phyloP scores from a whole-genome alignment of 1,284 basidiomycete species.

The Fistulina hepatica region DNA sequence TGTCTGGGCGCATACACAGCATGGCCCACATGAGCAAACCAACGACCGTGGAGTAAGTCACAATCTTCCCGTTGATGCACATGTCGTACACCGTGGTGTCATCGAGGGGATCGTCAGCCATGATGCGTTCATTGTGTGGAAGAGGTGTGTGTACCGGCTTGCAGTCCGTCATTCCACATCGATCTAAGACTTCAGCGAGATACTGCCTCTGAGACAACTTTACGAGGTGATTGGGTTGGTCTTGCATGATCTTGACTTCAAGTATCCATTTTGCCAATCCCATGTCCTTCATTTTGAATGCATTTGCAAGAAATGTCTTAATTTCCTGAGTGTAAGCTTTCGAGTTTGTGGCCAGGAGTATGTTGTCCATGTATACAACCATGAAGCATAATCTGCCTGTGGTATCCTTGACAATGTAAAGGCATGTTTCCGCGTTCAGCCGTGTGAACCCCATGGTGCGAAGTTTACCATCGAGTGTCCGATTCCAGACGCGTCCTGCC shows the following conservation, averaged over 20 bases:
- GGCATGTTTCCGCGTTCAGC: slow-evolving; percentile 16
- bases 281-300: slow-evolving; percentile 24
- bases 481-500: slow-evolving; percentile 17
- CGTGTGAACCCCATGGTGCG: slow-evolving; percentile 15
- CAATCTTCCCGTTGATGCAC: slow-evolving; percentile 5
- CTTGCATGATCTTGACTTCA: slow-evolving; percentile 20
- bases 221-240: slow-evolving; percentile 17
- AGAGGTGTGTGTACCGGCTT: slow-evolving; percentile 21
- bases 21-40: slow-evolving; percentile 18
- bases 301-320: slow-evolving; percentile 10
- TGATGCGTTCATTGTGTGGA: slow-evolving; percentile 9
- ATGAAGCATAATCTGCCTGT: slow-evolving; percentile 14
- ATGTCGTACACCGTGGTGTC: slow-evolving; percentile 2
- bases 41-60: slow-evolving; percentile 11
- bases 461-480: slow-evolving; percentile 12
- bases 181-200: slow-evolving; percentile 21
- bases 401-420: slow-evolving; percentile 14
- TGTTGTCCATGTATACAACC: slow-evolving; percentile 18
- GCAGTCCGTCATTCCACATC: slow-evolving; percentile 20
- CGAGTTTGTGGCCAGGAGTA: slow-evolving; percentile 13
- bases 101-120: slow-evolving; percentile 10
- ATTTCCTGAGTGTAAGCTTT: slow-evolving; percentile 13
- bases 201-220: slow-evolving; percentile 22
- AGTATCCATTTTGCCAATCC: slow-evolving; percentile 22
- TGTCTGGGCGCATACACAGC: slow-evolving; percentile 17